These are phyloP conservation scores for Kazachstania viticola DNA, from an alignment of 805 yeast genomes.

Conservation along the genomic window DNA sequence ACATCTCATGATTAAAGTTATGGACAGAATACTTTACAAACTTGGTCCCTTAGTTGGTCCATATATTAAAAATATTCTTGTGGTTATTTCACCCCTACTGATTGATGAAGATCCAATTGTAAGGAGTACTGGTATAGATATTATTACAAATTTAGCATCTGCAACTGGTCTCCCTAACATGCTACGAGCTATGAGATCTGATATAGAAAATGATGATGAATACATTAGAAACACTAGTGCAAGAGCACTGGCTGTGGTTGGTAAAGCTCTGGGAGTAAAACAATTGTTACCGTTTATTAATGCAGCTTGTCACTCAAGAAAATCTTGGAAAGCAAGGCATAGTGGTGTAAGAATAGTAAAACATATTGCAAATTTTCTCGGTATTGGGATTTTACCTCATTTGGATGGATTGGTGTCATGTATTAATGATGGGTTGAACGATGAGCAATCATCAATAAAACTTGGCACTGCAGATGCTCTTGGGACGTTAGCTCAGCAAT, in stretches of 20 bases:
- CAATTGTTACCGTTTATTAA: slow-evolving; percentile 65
- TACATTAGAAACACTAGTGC: slow-evolving; percentile 67
- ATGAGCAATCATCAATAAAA: slow-evolving; percentile 58
- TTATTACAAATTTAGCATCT: slow-evolving; percentile 59
- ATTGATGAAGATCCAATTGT: slow-evolving; percentile 71
- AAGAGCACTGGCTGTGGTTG: slow-evolving; percentile 72
- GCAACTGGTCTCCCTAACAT: slow-evolving; percentile 76
- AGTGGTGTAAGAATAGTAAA: slow-evolving; percentile 72
- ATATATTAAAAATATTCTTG: slow-evolving; percentile 56
- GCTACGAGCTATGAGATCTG: slow-evolving; percentile 70
- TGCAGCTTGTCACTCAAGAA: slow-evolving; percentile 68
- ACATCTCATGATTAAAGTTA: slow-evolving; percentile 65
- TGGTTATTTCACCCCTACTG: slow-evolving; percentile 67
- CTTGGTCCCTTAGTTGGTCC: slow-evolving; percentile 61
- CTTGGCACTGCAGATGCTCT: slow-evolving; percentile 61
- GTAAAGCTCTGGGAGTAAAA: slow-evolving; percentile 65
- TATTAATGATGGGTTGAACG: slow-evolving; percentile 45
- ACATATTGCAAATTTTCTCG: slow-evolving; percentile 57
- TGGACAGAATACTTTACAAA: slow-evolving; percentile 56
- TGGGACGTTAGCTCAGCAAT: slow-evolving; percentile 66
- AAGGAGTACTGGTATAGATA: slow-evolving; percentile 68
- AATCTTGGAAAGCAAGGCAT: slow-evolving; percentile 72
- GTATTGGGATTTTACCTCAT: slow-evolving; percentile 67
- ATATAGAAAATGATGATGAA: slow-evolving; percentile 74
- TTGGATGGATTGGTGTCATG: slow-evolving; percentile 54